Conservation (phyloP, 371 early-diverging fungal genomes). For the Nematocida minor region DNA sequence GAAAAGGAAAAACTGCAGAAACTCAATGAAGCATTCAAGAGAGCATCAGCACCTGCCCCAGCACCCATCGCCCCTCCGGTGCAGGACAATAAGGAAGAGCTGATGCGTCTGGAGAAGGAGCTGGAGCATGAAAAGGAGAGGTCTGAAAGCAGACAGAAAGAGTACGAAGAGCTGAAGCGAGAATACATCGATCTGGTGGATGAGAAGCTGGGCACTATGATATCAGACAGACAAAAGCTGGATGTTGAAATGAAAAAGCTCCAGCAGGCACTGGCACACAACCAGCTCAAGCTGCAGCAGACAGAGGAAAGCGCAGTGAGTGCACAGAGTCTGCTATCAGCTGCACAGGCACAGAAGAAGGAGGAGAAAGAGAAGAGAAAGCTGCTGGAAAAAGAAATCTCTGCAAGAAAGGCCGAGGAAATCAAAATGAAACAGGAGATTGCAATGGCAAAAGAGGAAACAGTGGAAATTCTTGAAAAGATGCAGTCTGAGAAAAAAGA, state of each 20-base stretch:
- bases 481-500: background rate
- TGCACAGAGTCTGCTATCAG: background rate
- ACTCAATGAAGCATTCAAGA: slow-evolving; percentile 49
- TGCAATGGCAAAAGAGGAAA: background rate
- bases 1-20: slow-evolving; percentile 34
- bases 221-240: slow-evolving; percentile 40
- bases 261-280: slow-evolving; percentile 9
- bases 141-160: slow-evolving; percentile 66
- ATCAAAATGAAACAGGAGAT: background rate
- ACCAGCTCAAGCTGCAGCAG: slow-evolving; percentile 35
- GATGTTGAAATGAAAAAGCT: slow-evolving; percentile 45
- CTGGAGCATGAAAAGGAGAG: slow-evolving; percentile 66
- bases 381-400: background rate
- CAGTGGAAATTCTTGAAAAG: background rate
- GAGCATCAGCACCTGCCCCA: slow-evolving; percentile 9
- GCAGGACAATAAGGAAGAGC: slow-evolving; percentile 68
- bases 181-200: slow-evolving; percentile 52
- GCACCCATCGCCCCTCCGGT: slow-evolving; percentile 2
- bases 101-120: slow-evolving; percentile 61
- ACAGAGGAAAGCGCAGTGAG: slow-evolving; percentile 13
- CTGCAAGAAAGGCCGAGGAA: background rate
- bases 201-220: slow-evolving; percentile 53
- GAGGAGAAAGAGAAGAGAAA: slow-evolving; percentile 8
- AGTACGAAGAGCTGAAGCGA: slow-evolving; percentile 58
- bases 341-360: background rate